phyloP scores from a whole-genome alignment of 1,139 yeast genomes.

The Suhomyces taliae region DNA sequence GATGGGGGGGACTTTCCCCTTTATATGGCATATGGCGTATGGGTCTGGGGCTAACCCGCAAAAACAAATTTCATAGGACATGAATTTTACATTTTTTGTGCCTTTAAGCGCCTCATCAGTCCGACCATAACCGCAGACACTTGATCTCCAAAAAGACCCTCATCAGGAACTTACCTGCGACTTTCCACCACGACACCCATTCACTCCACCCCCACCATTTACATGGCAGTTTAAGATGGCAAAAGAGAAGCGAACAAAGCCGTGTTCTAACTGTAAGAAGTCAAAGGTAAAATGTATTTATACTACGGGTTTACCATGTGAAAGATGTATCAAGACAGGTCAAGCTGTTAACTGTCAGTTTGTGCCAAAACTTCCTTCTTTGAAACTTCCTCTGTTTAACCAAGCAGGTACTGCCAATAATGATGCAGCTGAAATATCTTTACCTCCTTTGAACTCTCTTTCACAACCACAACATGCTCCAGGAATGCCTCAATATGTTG shows the following conservation, averaged over 20 bases:
- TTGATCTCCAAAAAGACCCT: no score
- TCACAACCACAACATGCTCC: conserved; percentile 4
- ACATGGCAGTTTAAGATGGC: conserved; percentile 24
- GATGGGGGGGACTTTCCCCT: no score
- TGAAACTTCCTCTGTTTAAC: conserved; percentile 36
- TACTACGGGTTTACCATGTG: conserved; percentile 51
- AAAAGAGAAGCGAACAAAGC: conserved; percentile 52
- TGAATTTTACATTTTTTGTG: not conserved
- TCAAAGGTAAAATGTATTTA: conserved; percentile 65
- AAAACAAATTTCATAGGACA: not conserved
- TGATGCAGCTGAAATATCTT: conserved; percentile 5
- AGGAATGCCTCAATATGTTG: not conserved
- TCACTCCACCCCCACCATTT: no score
- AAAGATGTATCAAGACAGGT: conserved; percentile 53
- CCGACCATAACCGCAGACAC: no score
- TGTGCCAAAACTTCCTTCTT: conserved; percentile 53
- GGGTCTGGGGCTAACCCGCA: not conserved
- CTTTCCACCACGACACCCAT: no score
- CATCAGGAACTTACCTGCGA: no score
- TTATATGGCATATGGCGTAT: no score
- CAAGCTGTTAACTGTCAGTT: conserved; percentile 52
- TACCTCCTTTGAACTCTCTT: conserved; percentile 19
- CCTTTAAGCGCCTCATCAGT: no score
- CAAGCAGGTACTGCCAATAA: conserved; percentile 13
- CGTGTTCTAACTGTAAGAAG: conserved; percentile 63